These are phyloP conservation scores for Fusarium sambucinum DNA, from an alignment of 2,329 filamentous ascomycete genomes.

Conservation along the genomic window DNA sequence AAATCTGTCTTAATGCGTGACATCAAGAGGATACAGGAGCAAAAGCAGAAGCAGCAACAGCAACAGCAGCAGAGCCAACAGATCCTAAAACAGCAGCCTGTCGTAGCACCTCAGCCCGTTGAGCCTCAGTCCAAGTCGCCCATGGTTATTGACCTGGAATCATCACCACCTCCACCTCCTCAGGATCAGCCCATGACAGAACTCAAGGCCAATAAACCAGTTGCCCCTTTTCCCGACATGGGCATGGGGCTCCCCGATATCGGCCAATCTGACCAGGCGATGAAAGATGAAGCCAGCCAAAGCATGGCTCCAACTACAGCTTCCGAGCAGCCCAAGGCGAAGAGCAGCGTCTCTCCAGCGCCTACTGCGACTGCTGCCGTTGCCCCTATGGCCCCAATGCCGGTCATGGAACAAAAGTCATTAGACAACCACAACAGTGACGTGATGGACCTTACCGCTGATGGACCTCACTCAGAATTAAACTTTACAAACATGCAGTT, in stretches of 20 bases:
- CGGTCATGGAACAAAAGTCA: slow-evolving; percentile 46
- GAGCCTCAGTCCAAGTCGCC: slow-evolving; percentile 54
- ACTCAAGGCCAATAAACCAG: slow-evolving; percentile 55
- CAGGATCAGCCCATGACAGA: slow-evolving; percentile 52
- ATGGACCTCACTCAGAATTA: slow-evolving; percentile 53
- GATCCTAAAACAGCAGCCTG: slow-evolving; percentile 30
- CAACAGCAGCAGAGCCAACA: slow-evolving; percentile 32
- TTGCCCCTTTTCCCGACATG: slow-evolving; percentile 70
- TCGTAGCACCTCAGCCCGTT: slow-evolving; percentile 46
- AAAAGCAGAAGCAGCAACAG: slow-evolving; percentile 43
- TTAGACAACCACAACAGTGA: slow-evolving; percentile 39
- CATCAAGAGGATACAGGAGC: slow-evolving; percentile 56
- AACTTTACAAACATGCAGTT: slow-evolving; percentile 71
- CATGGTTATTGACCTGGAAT: slow-evolving; percentile 54
- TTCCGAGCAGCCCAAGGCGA: slow-evolving; percentile 41
- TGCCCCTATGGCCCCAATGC: slow-evolving; percentile 47
- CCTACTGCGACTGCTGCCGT: slow-evolving; percentile 14
- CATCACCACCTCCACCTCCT: slow-evolving; percentile 47
- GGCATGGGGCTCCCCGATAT: slow-evolving; percentile 59
- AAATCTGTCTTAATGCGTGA: slow-evolving; percentile 69
- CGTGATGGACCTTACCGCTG: slow-evolving; percentile 36
- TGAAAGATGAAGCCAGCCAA: slow-evolving; percentile 43
- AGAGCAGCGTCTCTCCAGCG: slow-evolving; percentile 42
- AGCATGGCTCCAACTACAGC: slow-evolving; percentile 23
- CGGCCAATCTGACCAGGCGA: slow-evolving; percentile 27